Base-by-base conservation (phyloP, 192 early-diverging fungal species). In the Thamnidium elegans region DNA sequence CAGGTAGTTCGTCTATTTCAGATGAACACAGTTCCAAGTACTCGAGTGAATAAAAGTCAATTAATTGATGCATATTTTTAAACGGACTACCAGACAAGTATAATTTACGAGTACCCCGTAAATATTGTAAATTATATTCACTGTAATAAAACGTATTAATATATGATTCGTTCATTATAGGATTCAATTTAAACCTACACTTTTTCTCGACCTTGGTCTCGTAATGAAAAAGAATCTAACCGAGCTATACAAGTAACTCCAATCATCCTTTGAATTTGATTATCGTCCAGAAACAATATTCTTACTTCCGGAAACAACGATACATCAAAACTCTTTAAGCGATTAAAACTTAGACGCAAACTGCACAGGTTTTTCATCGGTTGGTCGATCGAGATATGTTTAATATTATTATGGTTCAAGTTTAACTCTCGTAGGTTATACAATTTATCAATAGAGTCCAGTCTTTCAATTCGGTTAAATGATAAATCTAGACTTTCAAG, bases 11-110 rank as follows among this genome's bases (percentile, higher is more conserved):
- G 14, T 75, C 67, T 9, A 81, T 53, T 47, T 73, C 71, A 13
- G 70, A 60, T 1, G 80, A 69, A 53, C 74, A 77, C 17, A 81
- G 43, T 63, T 81, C 80, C 3, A 81, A 43, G 34, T 81, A 81
- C 42, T 78, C 72, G n/a, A 81, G 65, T 20, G 74, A 62, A 53
- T 71, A 69, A 31, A 81, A 81, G 0, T 71, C 65, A 50, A 66
- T 61, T 50, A 77, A 66, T 39, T 71, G 68, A 51, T 70, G 34
- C 14, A 78, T 50, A 4, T 73, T 62, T 19, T 66, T 67, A 51
- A 78, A 56, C 0, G 77, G 69, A 19, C 74, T 76, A 54, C 71
- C 65, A 59, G 71, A 73, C 19, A 73, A 59, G 11, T 68, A 73
- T 9, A 68, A 45, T 42, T 73, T 73, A 45, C 66, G 53, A 11